A percentile compares a stretch with the other conserved stretches of the same genome.
phyloP scores from a whole-genome alignment of 768 basidiomycete genomes.

The Russula sp. region DNA sequence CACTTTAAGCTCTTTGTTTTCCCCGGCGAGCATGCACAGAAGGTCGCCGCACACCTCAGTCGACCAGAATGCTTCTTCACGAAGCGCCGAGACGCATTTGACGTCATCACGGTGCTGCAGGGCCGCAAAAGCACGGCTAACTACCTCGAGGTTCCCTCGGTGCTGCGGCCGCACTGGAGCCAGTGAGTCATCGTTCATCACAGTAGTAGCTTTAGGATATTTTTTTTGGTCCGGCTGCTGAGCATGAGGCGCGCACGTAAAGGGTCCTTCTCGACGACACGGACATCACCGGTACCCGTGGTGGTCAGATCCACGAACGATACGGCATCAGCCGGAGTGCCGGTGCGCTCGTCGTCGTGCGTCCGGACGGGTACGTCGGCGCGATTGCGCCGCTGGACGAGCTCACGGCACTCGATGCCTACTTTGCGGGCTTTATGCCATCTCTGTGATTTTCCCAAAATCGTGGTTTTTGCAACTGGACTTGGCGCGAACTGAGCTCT shows the following conservation, averaged over 20 bases:
- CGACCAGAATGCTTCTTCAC: constrained; percentile 26
- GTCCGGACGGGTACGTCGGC: constrained; percentile 63
- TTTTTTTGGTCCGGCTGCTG: no score
- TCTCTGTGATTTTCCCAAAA: background rate
- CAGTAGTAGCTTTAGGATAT: background rate
- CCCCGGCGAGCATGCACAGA: constrained; percentile 26
- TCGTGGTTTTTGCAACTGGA: no score
- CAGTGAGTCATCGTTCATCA: constrained; percentile 28
- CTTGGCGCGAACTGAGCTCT: no score
- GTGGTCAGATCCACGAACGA: constrained; percentile 48
- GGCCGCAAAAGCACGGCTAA: constrained; percentile 31
- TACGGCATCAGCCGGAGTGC: constrained; percentile 41
- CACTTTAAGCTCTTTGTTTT: constrained; percentile 46
- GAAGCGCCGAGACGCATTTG: constrained; percentile 25
- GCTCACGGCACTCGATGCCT: constrained; percentile 33
- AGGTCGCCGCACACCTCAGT: constrained; percentile 28
- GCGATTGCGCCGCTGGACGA: constrained; percentile 45
- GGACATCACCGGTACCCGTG: constrained; percentile 36
- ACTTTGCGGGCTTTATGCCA: constrained; percentile 42
- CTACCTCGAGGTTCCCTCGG: constrained; percentile 28
- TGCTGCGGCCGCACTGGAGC: constrained; percentile 36
- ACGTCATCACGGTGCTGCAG: constrained; percentile 26
- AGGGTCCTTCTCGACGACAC: constrained; percentile 58
- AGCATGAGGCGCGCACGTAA: background rate
- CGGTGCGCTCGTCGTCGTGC: constrained; percentile 48